Conservation (phyloP, 306 rosid genomes). For the Casuarina cunninghamiana region DNA sequence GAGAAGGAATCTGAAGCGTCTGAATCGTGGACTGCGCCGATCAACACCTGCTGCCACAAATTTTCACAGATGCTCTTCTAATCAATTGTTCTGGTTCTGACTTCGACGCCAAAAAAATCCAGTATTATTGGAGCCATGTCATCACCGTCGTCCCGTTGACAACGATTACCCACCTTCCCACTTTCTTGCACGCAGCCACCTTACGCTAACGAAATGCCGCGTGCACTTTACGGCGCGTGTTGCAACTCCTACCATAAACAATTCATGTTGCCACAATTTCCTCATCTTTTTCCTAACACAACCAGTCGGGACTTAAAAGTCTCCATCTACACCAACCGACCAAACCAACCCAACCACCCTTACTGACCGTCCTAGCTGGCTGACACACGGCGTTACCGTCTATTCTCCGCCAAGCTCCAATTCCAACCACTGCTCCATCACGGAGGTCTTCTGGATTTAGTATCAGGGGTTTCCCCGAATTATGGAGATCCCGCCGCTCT, state of each 20-base stretch:
- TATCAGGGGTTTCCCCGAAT: background rate
- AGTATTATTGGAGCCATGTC: background rate
- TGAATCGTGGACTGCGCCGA: too few relatives aligned
- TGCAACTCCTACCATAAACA: background rate
- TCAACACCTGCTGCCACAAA: background rate
- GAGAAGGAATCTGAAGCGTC: background rate
- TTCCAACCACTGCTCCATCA: constrained; percentile 17
- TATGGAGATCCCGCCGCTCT: constrained; percentile 15
- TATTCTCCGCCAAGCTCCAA: constrained; percentile 18
- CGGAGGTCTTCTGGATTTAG: background rate
- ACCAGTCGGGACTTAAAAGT: background rate
- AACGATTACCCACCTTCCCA: background rate
- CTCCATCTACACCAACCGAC: background rate
- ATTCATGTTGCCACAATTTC: constrained; percentile 3
- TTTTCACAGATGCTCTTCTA: background rate
- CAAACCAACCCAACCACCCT: background rate
- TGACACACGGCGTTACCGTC: constrained; percentile 1
- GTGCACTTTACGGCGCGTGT: background rate
- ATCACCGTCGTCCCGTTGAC: background rate
- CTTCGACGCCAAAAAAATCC: background rate
- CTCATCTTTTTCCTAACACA: background rate
- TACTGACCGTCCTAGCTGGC: constrained; percentile 7
- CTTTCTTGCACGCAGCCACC: background rate
- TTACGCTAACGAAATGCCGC: background rate
- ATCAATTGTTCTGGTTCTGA: background rate